Evolutionary conservation across 495 filamentous ascomycete species (phyloP).

Genomic region (Neurospora sp.): DNA sequence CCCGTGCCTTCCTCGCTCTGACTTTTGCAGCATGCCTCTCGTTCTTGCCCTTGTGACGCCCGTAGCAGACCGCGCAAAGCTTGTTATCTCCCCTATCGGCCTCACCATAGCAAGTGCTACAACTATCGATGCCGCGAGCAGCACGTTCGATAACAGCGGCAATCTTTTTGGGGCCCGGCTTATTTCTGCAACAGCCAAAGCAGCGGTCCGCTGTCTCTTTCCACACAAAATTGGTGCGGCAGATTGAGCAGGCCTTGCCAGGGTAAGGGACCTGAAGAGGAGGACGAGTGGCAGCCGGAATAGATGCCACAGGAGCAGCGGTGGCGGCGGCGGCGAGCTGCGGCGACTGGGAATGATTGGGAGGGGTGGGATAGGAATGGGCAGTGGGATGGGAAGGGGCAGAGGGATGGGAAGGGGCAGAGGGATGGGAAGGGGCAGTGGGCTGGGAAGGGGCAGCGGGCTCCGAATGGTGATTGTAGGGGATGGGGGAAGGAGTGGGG

Average conservation of each 20-base stretch:
- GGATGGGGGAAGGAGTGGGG: neutral
- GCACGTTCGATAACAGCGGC: neutral
- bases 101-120: neutral
- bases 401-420: no score
- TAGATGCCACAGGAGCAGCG: neutral
- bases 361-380: neutral
- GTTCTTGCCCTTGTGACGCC: neutral
- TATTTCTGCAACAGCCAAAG: neutral
- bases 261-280: neutral
- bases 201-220: neutral
- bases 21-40: neutral
- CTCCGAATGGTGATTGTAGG: neutral
- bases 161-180: neutral
- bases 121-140: neutral
- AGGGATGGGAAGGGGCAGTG: no score
- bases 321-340: neutral
- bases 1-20: neutral
- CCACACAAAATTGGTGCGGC: neutral
- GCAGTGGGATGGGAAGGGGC: no score
- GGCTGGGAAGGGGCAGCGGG: neutral
- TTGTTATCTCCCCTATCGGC: neutral
- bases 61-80: neutral
- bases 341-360: neutral
- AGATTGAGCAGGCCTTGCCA: neutral
- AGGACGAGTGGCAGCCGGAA: neutral